phyloP scores from a whole-genome alignment of 768 basidiomycete species.

The Boletus sensibilis region DNA sequence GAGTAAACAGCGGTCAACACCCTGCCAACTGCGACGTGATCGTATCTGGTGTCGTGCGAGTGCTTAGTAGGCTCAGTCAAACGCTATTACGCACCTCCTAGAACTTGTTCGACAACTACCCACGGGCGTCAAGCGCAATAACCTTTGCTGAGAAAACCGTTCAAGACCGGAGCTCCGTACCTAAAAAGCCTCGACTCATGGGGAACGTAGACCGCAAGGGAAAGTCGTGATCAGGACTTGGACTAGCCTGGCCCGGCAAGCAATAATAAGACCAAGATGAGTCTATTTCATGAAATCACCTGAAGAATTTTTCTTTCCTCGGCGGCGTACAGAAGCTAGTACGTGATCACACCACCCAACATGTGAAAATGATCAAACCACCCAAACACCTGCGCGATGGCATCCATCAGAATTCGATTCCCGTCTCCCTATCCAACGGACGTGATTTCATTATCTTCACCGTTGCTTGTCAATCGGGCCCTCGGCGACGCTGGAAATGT shows the following conservation, averaged over 20 bases:
- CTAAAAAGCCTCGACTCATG: not conserved
- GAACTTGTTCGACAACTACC: not conserved
- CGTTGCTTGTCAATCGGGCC: not conserved
- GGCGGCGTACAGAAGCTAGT: not conserved
- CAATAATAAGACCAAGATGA: not conserved
- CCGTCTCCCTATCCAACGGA: not conserved
- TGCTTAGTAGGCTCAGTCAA: not conserved
- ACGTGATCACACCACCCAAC: not conserved
- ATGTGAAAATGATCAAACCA: not conserved
- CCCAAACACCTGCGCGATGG: not conserved
- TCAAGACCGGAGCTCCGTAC: not conserved
- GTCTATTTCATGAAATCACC: not conserved
- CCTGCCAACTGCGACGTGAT: slow-evolving; percentile 3
- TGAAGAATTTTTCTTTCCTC: not conserved
- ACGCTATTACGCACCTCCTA: not conserved
- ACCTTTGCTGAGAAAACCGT: slow-evolving; percentile 4
- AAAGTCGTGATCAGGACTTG: not conserved
- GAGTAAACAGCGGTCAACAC: slow-evolving; percentile 26
- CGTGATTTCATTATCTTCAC: not conserved
- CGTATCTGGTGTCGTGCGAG: not conserved
- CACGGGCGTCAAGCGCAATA: not conserved
- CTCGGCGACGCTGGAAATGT: not conserved
- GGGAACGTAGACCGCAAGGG: not conserved
- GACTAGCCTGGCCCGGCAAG: not conserved
- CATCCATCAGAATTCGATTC: not conserved